Evolutionary conservation across 495 filamentous ascomycete genomes (phyloP), one percentile per base, ranked within the genome.

Genomic region (Choiromyces venosus): DNA sequence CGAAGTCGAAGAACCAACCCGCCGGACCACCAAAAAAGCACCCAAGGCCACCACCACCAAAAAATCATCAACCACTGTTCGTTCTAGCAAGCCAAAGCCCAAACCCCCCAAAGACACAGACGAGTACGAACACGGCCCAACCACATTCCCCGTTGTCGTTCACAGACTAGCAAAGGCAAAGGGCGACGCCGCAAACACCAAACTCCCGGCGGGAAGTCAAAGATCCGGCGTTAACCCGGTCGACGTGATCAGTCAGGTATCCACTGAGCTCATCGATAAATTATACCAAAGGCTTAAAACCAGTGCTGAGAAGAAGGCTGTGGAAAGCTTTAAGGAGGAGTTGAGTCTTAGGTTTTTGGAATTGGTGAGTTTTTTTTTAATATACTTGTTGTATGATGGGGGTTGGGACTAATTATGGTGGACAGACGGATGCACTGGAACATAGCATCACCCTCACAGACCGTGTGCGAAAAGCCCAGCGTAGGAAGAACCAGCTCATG

Each of bases 251-350:
- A 77, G 64, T 36, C 75, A 81, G 36, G 70, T 78, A 25, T 72
- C 72, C 35, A 73, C 68, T 33, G 78, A 81, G 33, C 25, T 75
- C 12, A 71, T 80, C 16, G 75, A 81, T 19, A 75, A 66, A 37
- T 66, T 52, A 35, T 80, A 69, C 46, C 37, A 52, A 33, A 80
- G 75, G 33, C 42, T 72, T 9, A 56, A 80, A 9, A 72, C 29
- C 18, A 69, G 14, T 7, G 37, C 37, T 1, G 72, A 78, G 65
- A 72, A 74, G 35, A 71, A 52, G 6, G 79, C 79, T 10, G 39
- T 81, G 25, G 78, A 73, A 65, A 72, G 37, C 40, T 80, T 78
- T 29, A 80, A 80, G 35, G 79, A 81, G 35, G 79, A 81, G 61
- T 25, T 81, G 19, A 56, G 69, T 37, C 29, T 74, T 25, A 67